Evolutionary conservation across 495 filamentous ascomycete species (phyloP).

Genomic region (Aspergillus cavernicola): DNA sequence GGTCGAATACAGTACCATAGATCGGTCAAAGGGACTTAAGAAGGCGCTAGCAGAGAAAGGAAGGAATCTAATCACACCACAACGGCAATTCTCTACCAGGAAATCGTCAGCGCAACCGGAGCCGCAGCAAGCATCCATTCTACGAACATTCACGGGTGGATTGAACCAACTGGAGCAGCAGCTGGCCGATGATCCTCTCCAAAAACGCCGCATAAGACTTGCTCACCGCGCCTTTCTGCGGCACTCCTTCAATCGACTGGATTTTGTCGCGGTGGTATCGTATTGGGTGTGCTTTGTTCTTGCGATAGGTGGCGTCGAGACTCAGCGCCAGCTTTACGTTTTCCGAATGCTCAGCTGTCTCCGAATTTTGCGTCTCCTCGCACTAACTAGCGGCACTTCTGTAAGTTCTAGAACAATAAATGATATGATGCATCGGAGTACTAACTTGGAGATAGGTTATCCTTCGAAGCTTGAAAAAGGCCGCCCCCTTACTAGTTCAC

Average conservation of each 20-base stretch:
- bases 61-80: conserved; percentile 70
- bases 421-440: not conserved
- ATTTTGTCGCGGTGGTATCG: conserved; percentile 93
- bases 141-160: conserved; percentile 74
- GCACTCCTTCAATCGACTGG: conserved; percentile 91
- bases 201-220: conserved; percentile 78
- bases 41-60: conserved; percentile 72
- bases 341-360: conserved; percentile 96
- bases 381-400: conserved; percentile 86
- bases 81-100: conserved; percentile 64
- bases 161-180: conserved; percentile 54
- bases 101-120: conserved; percentile 35
- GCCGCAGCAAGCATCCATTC: conserved; percentile 61
- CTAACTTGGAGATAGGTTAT: conserved; percentile 59
- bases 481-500: conserved; percentile 87
- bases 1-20: conserved; percentile 75
- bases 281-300: conserved; percentile 89
- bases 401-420: conserved; percentile 38
- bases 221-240: conserved; percentile 90
- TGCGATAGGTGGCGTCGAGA: conserved; percentile 62
- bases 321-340: conserved; percentile 68
- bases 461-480: conserved; percentile 90
- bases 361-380: conserved; percentile 82
- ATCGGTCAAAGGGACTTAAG: conserved; percentile 65
- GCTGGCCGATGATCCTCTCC: conserved; percentile 60